Evolutionary conservation across 129 eudicot species (phyloP).

Genomic region (Gnaphalium uliginosum): DNA sequence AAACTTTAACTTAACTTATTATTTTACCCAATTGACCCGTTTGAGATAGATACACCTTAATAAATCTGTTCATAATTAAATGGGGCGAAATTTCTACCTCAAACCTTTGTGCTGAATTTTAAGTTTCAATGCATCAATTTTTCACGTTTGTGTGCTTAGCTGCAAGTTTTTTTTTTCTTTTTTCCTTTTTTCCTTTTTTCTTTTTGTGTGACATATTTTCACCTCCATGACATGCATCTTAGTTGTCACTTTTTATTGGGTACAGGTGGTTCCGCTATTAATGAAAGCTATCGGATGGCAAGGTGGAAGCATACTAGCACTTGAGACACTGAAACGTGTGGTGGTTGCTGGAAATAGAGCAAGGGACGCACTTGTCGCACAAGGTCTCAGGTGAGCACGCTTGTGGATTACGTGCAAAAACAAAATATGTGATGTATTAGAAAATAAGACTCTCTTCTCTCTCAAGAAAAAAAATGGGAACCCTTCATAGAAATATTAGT

Average conservation of each 20-base stretch:
- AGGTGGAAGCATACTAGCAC: constrained; percentile 98
- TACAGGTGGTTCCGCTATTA: constrained; percentile 92
- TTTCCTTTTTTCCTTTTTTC: neutral
- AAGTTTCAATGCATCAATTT: neutral
- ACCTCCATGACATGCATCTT: neutral
- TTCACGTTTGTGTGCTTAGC: neutral
- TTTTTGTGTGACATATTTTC: neutral
- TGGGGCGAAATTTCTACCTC: neutral
- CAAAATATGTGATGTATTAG: neutral
- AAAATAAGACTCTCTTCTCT: neutral
- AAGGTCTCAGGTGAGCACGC: constrained; percentile 81
- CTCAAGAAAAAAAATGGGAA: neutral
- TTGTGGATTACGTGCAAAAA: neutral
- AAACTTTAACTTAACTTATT: neutral
- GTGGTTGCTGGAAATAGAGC: constrained; percentile 98
- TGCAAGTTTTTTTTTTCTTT: neutral
- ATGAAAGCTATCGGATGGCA: constrained; percentile 99
- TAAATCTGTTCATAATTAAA: neutral
- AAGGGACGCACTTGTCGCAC: constrained; percentile 97
- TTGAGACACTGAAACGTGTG: constrained; percentile 95
- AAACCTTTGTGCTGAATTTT: neutral
- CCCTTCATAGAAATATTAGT: neutral
- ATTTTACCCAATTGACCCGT: neutral
- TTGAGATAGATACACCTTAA: neutral
- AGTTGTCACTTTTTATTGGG: neutral